phyloP scores from a whole-genome alignment of 1,284 basidiomycete genomes.

The Marasmius oreades region DNA sequence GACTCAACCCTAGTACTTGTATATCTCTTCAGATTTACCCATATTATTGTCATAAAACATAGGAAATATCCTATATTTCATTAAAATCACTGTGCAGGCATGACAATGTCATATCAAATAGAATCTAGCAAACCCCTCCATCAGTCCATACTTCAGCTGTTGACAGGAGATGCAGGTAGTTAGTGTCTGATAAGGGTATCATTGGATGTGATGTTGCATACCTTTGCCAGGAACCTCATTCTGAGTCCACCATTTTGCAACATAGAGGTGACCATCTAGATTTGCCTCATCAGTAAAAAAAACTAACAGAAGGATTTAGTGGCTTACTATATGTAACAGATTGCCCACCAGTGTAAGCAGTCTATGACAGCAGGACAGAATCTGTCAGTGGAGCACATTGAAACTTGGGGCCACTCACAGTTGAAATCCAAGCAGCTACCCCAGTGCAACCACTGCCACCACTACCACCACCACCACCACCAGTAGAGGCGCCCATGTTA shows the following conservation, averaged over 20 bases:
- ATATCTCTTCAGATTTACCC: no score
- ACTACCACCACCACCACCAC: slow-evolving; percentile 16
- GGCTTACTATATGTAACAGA: slow-evolving; percentile 46
- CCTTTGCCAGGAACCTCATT: slow-evolving; percentile 48
- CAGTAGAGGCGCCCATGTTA: slow-evolving; percentile 48
- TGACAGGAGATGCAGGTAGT: slow-evolving; percentile 4
- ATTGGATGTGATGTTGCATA: background rate
- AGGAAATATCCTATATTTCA: no score
- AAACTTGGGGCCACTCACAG: slow-evolving; percentile 22
- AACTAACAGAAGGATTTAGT: background rate
- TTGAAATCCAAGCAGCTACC: slow-evolving; percentile 49
- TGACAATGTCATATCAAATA: background rate
- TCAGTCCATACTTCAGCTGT: slow-evolving; percentile 32
- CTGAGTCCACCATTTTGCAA: slow-evolving; percentile 57
- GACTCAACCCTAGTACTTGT: no score
- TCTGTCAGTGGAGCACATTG: background rate
- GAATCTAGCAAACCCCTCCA: slow-evolving; percentile 25
- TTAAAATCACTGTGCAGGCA: no score
- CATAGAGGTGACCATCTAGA: slow-evolving; percentile 41
- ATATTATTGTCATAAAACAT: no score
- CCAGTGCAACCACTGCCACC: slow-evolving; percentile 39
- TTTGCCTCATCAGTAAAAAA: background rate
- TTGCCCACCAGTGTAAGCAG: slow-evolving; percentile 46
- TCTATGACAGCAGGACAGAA: slow-evolving; percentile 25
- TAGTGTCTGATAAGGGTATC: background rate